Conservation (phyloP, 2,329 filamentous ascomycete genomes). For the Monosporascus sp. region DNA sequence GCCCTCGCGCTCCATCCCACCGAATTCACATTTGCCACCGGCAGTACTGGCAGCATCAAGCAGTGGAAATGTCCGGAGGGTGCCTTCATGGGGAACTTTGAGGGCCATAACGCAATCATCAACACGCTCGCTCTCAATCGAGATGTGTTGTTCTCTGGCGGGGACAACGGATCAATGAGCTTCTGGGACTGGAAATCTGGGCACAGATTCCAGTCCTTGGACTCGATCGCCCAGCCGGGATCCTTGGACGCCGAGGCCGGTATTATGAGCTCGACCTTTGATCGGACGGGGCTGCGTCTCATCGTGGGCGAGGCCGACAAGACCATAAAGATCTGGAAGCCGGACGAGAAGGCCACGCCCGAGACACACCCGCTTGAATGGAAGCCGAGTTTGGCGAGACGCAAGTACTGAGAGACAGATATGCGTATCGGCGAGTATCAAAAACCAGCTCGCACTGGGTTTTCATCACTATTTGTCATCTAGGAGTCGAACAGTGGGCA, state of each 20-base stretch:
- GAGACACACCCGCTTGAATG: conserved; percentile 90
- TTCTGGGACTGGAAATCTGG: conserved; percentile 99
- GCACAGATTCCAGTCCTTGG: conserved; percentile 81
- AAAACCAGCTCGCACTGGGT: too few relatives aligned
- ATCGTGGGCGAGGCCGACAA: conserved; percentile 97
- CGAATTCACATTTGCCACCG: conserved; percentile 94
- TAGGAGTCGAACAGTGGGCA: too few relatives aligned
- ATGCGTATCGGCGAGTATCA: not conserved
- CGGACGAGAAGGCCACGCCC: conserved; percentile 82
- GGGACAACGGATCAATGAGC: conserved; percentile 90
- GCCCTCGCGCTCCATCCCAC: conserved; percentile 78
- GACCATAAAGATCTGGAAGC: conserved; percentile 98
- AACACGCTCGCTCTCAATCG: conserved; percentile 92
- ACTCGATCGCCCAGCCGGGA: conserved; percentile 90
- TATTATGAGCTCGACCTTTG: conserved; percentile 90
- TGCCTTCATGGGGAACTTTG: conserved; percentile 98
- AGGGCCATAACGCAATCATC: conserved; percentile 93
- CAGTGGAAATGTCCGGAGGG: conserved; percentile 99
- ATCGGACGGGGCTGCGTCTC: conserved; percentile 79
- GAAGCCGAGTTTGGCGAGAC: conserved; percentile 74
- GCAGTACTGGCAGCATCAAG: conserved; percentile 90
- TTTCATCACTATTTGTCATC: too few relatives aligned
- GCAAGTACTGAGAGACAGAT: conserved; percentile 57
- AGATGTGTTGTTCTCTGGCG: conserved; percentile 90
- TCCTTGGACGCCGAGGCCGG: conserved; percentile 91